Evolutionary conservation across 768 basidiomycete species (phyloP).

Genomic region (Podaxis pistillaris): DNA sequence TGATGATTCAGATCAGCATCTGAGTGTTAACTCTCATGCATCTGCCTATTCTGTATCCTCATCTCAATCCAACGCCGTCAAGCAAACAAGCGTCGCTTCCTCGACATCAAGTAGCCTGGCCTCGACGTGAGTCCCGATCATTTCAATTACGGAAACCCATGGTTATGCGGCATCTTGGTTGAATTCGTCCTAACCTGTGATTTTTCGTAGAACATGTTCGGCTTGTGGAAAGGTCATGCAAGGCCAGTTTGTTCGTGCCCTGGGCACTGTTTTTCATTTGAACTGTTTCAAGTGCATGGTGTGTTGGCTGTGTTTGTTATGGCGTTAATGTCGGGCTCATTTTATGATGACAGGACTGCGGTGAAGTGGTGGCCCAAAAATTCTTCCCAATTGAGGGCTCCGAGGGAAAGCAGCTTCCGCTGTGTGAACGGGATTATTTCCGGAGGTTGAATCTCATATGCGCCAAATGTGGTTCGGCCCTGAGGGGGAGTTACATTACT

Average conservation of each 20-base stretch:
- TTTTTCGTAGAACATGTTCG: slow-evolving; percentile 57
- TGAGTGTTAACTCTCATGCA: slow-evolving; percentile 47
- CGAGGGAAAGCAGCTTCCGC: slow-evolving; percentile 84
- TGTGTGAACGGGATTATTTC: slow-evolving; percentile 99
- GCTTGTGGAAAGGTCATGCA: slow-evolving; percentile 83
- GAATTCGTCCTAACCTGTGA: slow-evolving; percentile 26
- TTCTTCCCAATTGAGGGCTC: slow-evolving; percentile 97
- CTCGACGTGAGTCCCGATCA: slow-evolving; percentile 51
- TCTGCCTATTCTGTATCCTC: slow-evolving; percentile 60
- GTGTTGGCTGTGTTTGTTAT: slow-evolving; percentile 27
- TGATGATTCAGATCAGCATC: slow-evolving; percentile 43
- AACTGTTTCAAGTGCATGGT: slow-evolving; percentile 99
- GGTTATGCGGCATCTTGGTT: slow-evolving; percentile 18
- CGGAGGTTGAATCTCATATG: slow-evolving; percentile 94
- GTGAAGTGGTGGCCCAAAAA: slow-evolving; percentile 94
- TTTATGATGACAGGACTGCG: slow-evolving; percentile 72
- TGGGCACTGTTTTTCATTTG: slow-evolving; percentile 93
- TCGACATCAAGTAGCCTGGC: slow-evolving; percentile 56
- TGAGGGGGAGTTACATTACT: slow-evolving; percentile 98
- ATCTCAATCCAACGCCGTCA: slow-evolving; percentile 26
- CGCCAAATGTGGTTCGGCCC: slow-evolving; percentile 90
- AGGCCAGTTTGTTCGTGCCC: slow-evolving; percentile 94
- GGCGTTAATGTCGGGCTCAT: background rate
- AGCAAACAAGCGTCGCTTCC: slow-evolving; percentile 48
- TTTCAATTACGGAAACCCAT: slow-evolving; percentile 7